Base-by-base conservation (phyloP, 176 grass and related monocot species). In the Avena eriantha region DNA sequence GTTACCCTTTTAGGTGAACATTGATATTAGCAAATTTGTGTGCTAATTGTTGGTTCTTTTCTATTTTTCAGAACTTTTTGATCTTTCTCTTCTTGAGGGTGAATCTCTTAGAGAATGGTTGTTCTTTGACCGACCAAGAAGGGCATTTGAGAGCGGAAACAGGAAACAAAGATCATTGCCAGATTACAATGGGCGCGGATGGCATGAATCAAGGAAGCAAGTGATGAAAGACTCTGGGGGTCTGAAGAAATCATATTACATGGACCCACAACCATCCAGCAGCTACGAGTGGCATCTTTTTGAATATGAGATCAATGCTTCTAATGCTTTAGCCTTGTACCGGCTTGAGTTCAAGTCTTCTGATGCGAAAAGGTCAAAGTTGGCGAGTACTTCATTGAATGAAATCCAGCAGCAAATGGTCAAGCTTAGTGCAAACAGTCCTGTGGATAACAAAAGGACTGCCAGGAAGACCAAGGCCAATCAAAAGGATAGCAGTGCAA, bases 131-230 rank as follows among this genome's bases (percentile, higher is more conserved):
- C 95, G 87, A 59, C 93, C 95, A 69, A 93, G 95, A 85, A 90
- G 93, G n/a, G 95, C 95, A 45, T 98, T 98, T 85, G 95, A 98
- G 87, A 92, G 93, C 34, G 95, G 95, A 57, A 95, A 92, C 65
- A 70, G 93, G 73, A 98, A 98, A 86, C 95, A 98, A 84, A 93
- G 95, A 69, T 92, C 89, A 46, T 83, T 98, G 82, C 95, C 91
- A 90, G 95, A 98, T 90, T 98, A 98, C 77, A 89, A 23, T 33
- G 95, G 95, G 7, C 89, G 95, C 73, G 95, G 95, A 50, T 98
- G 95, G 93, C 95, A 98, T 82, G 95, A 98, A 90, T 98, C 95
- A 36, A 91, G 95, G 85, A 98, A 98, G 79, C 95, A 95, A 89
- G 83, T 90, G 18, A 92, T 95, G 89, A 98, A 98, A 82, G 93